Base-by-base conservation (phyloP, 441 rosid species). In the Cnidoscolus chayamansa region DNA sequence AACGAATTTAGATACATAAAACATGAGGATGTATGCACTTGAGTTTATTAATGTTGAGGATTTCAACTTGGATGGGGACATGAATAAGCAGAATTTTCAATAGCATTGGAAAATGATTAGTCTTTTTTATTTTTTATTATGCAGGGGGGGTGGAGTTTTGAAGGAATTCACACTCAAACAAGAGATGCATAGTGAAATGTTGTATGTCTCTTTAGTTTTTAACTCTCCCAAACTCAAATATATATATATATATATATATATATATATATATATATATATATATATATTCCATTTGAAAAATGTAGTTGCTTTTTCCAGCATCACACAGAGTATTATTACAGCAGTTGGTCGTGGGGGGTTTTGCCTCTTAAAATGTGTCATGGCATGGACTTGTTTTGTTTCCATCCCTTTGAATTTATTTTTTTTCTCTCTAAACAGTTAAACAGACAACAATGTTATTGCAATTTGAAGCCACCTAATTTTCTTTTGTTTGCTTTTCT, bases 281-380 rank as follows among this genome's bases (percentile, higher is more conserved):
- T 7, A 40, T 7, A 37, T 12, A 10, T 37, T 7, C 47, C 60
- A 32, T 63, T 72, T 50, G 49, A 71, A 58, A 74, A 62, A 40
- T 77, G 85, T 76, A 82, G 65, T 72, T 58, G 47, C 32, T 62
- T 25, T 50, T 64, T 68, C 68, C 74, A 74, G 77, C 31, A 37
- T 67, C 68, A 67, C 77, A 65, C 25, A 25, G 25, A 25, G 25
- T 25, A 25, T 68, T 70, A 60, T 35, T 2, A 69, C 65, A 71
- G 57, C 80, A 72, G 71, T 73, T 75, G 77, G 75, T 81, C 73
- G 70, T 76, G 82, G 82, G 71, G 60, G 74, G 75, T 40, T 59
- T 63, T 59, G 69, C 76, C 79, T 82, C 81, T 67, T 51, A 70
- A 75, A 82, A 55, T 72, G 82, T 80, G 84, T 81, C 83, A 63